Percentiles rank a stretch among this genome's conserved stretches.
Conservation (phyloP, 2,329 filamentous ascomycete genomes). For the Apiospora saccharicola region DNA sequence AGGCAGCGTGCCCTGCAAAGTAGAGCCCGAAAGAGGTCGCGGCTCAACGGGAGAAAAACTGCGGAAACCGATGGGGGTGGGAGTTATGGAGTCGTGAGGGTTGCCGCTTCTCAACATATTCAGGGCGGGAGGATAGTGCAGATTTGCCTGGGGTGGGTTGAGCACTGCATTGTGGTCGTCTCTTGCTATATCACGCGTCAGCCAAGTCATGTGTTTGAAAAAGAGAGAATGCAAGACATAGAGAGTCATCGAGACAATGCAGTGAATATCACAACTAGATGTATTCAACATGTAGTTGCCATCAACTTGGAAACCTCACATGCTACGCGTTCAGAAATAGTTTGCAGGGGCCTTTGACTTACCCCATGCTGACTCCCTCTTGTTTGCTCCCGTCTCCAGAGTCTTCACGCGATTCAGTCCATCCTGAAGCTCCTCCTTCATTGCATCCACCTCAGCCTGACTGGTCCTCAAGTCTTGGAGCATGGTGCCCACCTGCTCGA, state of each 20-base stretch:
- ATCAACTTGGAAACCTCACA: not conserved
- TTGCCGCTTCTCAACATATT: not conserved
- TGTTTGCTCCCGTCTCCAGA: conserved; percentile 17
- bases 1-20: conserved; percentile 21
- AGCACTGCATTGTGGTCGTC: not conserved
- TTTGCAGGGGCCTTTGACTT: not conserved
- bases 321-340: not conserved
- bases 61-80: not conserved
- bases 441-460: not conserved
- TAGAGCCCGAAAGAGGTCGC: conserved; percentile 24
- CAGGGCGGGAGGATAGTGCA: conserved; percentile 4
- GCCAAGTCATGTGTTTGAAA: not conserved
- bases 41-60: not conserved
- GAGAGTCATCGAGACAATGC: not conserved
- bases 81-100: not conserved
- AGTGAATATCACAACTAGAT: not conserved
- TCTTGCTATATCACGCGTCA: not conserved
- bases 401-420: conserved; percentile 22
- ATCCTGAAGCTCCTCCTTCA: conserved; percentile 10
- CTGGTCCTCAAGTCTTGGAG: conserved; percentile 16
- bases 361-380: conserved; percentile 23
- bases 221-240: not conserved
- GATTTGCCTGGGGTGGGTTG: not conserved
- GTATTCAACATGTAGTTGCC: not conserved
- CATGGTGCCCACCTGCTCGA: conserved; percentile 25